A percentile compares a stretch with the other conserved stretches of the same genome.
phyloP scores from a whole-genome alignment of 352 stramenopile species.

The Phytophthora crassamura region DNA sequence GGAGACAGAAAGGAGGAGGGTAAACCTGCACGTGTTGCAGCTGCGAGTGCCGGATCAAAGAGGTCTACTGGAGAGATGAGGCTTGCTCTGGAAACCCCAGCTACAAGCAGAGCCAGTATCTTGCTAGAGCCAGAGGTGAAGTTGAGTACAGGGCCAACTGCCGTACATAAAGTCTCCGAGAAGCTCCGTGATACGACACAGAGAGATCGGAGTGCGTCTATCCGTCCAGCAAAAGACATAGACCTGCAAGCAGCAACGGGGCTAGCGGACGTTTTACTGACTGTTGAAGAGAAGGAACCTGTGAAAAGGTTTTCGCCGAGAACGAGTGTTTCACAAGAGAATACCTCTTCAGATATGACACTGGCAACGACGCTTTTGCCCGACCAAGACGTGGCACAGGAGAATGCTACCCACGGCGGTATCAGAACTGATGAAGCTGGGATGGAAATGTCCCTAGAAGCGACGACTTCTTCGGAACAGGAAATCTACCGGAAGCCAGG shows the following conservation, averaged over 20 bases:
- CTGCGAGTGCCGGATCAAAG: not conserved
- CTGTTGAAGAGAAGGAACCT: not conserved
- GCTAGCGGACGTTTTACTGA: not conserved
- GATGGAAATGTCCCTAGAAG: not conserved
- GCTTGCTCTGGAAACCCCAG: not conserved
- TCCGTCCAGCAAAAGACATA: not conserved
- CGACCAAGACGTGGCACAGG: not conserved
- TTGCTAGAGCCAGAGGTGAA: not conserved
- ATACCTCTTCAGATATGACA: not conserved
- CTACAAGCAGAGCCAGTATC: constrained; percentile 7
- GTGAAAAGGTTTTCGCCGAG: not conserved
- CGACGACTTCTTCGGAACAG: not conserved
- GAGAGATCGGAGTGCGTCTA: not conserved
- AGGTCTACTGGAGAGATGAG: not conserved
- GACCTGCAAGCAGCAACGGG: not conserved
- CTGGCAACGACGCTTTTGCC: too few relatives aligned
- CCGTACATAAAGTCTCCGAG: not conserved
- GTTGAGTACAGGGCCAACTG: not conserved
- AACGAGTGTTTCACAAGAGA: not conserved
- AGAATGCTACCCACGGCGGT: not conserved
- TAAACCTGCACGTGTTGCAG: not conserved
- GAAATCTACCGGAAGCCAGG: constrained; percentile 1
- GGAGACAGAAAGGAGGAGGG: not conserved
- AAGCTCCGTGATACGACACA: not conserved
- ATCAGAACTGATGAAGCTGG: not conserved